A percentile compares a stretch with the other conserved stretches of the same genome.
These are phyloP conservation scores for Batkoa obscura DNA, from an alignment of 371 early-diverging fungal genomes.

Conservation along the genomic window DNA sequence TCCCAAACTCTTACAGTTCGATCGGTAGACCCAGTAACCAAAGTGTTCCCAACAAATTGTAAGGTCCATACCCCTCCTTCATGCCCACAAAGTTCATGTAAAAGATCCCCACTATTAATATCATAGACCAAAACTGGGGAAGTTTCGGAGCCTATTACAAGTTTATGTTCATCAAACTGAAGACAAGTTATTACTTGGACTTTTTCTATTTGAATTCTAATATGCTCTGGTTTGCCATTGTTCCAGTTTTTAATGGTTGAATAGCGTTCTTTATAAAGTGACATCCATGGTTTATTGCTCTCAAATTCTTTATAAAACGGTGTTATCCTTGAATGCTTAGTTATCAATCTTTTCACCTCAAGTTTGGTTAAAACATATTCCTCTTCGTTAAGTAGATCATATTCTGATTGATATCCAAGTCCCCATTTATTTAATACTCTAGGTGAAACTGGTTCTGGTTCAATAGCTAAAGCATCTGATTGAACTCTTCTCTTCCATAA, in stretches of 20 bases:
- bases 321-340: too few relatives aligned
- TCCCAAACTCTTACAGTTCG: conserved; percentile 95
- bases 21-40: conserved; percentile 97
- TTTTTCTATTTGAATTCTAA: conserved; percentile 60
- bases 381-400: conserved; percentile 7
- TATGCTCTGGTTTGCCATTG: conserved; percentile 40
- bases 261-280: conserved; percentile 51
- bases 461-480: conserved; percentile 29
- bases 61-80: conserved; percentile 98
- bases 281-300: neutral
- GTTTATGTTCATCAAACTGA: conserved; percentile 81
- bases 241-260: conserved; percentile 64
- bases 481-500: conserved; percentile 33
- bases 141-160: conserved; percentile 83
- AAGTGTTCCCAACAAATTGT: conserved; percentile 62
- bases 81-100: conserved; percentile 65
- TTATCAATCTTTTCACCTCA: conserved; percentile 12
- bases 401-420: conserved; percentile 18
- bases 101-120: conserved; percentile 46
- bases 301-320: too few relatives aligned
- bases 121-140: conserved; percentile 72
- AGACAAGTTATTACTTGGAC: conserved; percentile 81
- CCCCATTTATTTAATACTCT: conserved; percentile 13
- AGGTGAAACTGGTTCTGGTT: conserved; percentile 29
- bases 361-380: conserved; percentile 11